A percentile compares a stretch with the other conserved stretches of the same genome.
Evolutionary conservation across 75 land plant genomes (phyloP).

Genomic region (Pinus tabuliformis): DNA sequence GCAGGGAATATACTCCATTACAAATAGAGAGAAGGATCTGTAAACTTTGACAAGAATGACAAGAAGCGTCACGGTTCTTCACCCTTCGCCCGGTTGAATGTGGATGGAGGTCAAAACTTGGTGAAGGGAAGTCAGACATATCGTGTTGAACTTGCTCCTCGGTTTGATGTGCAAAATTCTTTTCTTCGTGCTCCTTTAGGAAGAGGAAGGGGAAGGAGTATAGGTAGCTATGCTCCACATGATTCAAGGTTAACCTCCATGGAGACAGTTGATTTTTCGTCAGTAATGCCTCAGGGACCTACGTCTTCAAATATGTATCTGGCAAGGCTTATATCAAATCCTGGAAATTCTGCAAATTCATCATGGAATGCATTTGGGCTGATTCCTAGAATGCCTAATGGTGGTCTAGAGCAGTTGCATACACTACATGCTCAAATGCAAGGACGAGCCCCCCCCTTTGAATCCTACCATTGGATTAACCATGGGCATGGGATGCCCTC

Average conservation of each 20-base stretch:
- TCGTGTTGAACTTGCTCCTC: conserved; percentile 31
- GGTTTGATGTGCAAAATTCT: conserved; percentile 29
- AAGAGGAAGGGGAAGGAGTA: conserved; percentile 66
- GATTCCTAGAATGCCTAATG: conserved; percentile 51
- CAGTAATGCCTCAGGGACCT: conserved; percentile 48
- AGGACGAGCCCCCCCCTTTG: conserved; percentile 44
- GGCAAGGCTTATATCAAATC: conserved; percentile 52
- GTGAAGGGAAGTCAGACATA: conserved; percentile 36
- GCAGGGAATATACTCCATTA: conserved; percentile 16
- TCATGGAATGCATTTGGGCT: conserved; percentile 63
- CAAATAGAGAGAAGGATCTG: conserved; percentile 28
- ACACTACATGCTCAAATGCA: conserved; percentile 50
- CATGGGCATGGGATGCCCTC: conserved; percentile 60
- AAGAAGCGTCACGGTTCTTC: conserved; percentile 34
- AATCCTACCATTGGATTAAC: conserved; percentile 34
- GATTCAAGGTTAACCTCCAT: conserved; percentile 50
- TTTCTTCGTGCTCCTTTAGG: conserved; percentile 25
- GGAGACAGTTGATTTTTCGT: conserved; percentile 50
- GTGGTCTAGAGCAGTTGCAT: conserved; percentile 63
- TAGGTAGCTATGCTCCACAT: conserved; percentile 33
- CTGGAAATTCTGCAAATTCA: conserved; percentile 38
- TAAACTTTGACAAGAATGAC: conserved; percentile 55
- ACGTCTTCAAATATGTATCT: conserved; percentile 34
- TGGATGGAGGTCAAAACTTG: conserved; percentile 39
- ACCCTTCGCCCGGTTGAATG: conserved; percentile 12